These are phyloP conservation scores for Lasiosphaeria hispida DNA, from an alignment of 495 filamentous ascomycete genomes.

Conservation along the genomic window DNA sequence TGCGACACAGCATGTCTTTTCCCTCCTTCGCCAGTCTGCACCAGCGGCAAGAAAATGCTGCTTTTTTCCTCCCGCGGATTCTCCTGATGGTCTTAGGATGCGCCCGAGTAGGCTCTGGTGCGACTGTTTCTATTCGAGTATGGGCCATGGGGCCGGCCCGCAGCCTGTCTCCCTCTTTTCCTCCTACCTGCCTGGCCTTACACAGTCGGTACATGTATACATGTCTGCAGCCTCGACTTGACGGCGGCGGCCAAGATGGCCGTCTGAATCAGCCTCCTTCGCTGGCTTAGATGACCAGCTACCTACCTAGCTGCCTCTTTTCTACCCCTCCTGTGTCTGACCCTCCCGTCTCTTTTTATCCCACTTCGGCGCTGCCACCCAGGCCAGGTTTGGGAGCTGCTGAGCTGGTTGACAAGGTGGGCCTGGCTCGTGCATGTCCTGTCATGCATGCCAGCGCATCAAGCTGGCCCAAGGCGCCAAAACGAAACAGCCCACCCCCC, in stretches of 20 bases:
- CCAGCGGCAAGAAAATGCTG: not conserved
- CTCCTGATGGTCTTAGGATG: too few relatives aligned
- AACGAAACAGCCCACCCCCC: slow-evolving; percentile 36
- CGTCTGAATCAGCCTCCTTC: slow-evolving; percentile 6
- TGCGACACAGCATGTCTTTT: slow-evolving; percentile 5
- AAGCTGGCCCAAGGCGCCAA: slow-evolving; percentile 48
- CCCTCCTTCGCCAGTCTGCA: not conserved
- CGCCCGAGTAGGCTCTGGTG: too few relatives aligned
- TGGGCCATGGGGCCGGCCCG: too few relatives aligned
- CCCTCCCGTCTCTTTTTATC: slow-evolving; percentile 14
- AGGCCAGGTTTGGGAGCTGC: slow-evolving; percentile 25
- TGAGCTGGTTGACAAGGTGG: slow-evolving; percentile 45
- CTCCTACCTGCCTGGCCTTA: not conserved
- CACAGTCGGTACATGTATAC: not conserved
- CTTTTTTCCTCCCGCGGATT: too few relatives aligned
- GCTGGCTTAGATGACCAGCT: slow-evolving; percentile 4
- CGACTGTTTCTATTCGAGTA: too few relatives aligned
- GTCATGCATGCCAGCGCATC: slow-evolving; percentile 60
- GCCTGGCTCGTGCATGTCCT: slow-evolving; percentile 54
- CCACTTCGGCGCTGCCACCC: slow-evolving; percentile 23
- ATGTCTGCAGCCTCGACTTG: slow-evolving; percentile 14
- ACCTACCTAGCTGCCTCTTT: slow-evolving; percentile 6
- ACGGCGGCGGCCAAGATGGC: slow-evolving; percentile 7
- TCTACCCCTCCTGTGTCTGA: slow-evolving; percentile 3
- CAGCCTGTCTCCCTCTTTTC: not conserved